phyloP scores from a whole-genome alignment of 2,329 filamentous ascomycete genomes.

The Alternaria arbusti region DNA sequence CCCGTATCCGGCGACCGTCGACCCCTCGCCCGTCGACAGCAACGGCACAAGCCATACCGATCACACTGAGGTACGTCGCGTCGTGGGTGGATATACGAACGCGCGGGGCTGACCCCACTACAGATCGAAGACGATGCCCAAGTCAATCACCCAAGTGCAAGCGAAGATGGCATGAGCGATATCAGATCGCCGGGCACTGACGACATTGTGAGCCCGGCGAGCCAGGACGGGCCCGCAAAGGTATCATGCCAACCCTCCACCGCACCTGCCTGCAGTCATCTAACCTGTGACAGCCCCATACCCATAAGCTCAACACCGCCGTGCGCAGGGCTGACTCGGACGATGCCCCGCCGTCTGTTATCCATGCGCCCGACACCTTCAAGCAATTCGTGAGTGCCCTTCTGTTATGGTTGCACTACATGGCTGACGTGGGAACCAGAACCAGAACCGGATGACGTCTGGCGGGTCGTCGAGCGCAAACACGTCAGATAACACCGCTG shows the following conservation, averaged over 20 bases:
- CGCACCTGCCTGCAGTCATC: not conserved
- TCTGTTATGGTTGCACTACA: constrained; percentile 34
- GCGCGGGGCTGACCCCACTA: constrained; percentile 31
- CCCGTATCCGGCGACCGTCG: constrained; percentile 69
- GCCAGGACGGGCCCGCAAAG: constrained; percentile 40
- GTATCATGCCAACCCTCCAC: constrained; percentile 22
- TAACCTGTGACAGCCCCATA: constrained; percentile 42
- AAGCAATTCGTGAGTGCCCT: constrained; percentile 69
- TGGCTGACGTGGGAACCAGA: constrained; percentile 41
- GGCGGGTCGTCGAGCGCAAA: constrained; percentile 39
- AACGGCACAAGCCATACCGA: constrained; percentile 84
- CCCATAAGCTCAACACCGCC: constrained; percentile 56
- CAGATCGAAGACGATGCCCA: constrained; percentile 78
- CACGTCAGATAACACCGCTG: constrained; percentile 44
- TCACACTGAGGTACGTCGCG: constrained; percentile 66
- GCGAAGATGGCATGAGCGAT: constrained; percentile 48
- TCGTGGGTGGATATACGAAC: not conserved
- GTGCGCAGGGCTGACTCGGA: constrained; percentile 61
- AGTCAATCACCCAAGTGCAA: constrained; percentile 56
- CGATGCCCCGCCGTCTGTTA: constrained; percentile 86
- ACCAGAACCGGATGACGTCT: constrained; percentile 40
- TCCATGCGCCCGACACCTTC: constrained; percentile 87
- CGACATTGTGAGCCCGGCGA: constrained; percentile 44
- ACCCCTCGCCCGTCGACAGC: constrained; percentile 84
- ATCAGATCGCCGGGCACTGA: constrained; percentile 47